Conservation (phyloP, 2,329 filamentous ascomycete species). For the Aspergillus sp. region DNA sequence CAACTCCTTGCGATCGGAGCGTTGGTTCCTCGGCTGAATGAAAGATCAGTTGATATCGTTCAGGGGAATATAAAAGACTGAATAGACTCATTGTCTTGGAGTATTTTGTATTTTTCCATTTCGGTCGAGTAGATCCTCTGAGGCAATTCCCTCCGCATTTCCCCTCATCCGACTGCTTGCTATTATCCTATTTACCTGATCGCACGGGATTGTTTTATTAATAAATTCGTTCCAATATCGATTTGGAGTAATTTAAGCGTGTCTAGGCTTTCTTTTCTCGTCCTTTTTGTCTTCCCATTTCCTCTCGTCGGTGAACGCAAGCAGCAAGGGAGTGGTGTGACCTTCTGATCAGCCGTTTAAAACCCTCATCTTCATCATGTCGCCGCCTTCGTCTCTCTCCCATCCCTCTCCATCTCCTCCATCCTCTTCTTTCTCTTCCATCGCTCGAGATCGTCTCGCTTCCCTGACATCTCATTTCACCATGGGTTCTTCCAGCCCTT, state of each 20-base stretch:
- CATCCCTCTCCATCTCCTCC: conserved; percentile 4
- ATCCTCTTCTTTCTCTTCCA: conserved; percentile 9
- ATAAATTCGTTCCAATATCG: too few species aligned
- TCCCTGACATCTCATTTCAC: conserved; percentile 55
- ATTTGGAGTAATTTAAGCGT: too few species aligned
- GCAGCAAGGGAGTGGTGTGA: conserved; percentile 14
- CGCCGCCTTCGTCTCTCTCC: not conserved
- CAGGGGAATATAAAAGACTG: too few species aligned
- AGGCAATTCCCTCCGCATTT: not conserved
- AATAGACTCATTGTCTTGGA: too few species aligned
- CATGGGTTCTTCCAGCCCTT: conserved; percentile 59
- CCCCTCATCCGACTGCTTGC: not conserved
- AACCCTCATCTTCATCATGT: not conserved
- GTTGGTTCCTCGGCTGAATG: too few species aligned
- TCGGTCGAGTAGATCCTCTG: not conserved
- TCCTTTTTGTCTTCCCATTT: too few species aligned
- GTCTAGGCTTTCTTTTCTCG: too few species aligned
- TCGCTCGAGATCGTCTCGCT: conserved; percentile 25
- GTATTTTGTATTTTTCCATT: too few species aligned
- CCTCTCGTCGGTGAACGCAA: conserved; percentile 29
- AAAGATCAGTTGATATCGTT: too few species aligned
- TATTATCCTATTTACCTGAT: not conserved
- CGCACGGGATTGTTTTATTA: conserved; percentile 1
- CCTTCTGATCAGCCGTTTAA: too few species aligned
- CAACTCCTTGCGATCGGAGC: too few species aligned